phyloP scores from a whole-genome alignment of 2,329 filamentous ascomycete genomes.

The Aspergillus luchuensis region DNA sequence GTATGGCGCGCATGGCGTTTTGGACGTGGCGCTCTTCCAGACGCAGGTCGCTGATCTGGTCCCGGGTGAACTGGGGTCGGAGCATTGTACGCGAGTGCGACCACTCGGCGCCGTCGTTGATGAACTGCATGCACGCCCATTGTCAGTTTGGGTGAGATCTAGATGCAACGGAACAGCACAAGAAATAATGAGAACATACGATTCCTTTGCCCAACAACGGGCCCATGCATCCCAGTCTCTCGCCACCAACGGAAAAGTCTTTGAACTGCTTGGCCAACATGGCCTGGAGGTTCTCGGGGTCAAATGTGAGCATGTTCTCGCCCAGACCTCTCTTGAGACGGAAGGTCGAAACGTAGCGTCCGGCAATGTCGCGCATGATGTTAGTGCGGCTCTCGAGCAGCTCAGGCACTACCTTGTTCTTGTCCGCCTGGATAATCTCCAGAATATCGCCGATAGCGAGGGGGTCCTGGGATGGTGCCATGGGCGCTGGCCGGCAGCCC shows the following conservation, averaged over 20 bases:
- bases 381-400: constrained; percentile 24
- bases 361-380: constrained; percentile 24
- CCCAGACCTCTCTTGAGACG: constrained; percentile 24
- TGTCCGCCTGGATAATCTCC: constrained; percentile 32
- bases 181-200: constrained; percentile 28
- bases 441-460: constrained; percentile 24
- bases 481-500: too few species aligned
- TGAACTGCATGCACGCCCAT: constrained; percentile 39
- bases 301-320: constrained; percentile 33
- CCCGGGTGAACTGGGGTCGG: constrained; percentile 81
- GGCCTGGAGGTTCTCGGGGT: constrained; percentile 72
- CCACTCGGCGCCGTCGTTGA: constrained; percentile 77
- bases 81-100: constrained; percentile 77
- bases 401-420: constrained; percentile 26
- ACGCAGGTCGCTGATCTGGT: constrained; percentile 78
- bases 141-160: background rate
- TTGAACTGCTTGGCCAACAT: constrained; percentile 79
- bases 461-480: too few species aligned
- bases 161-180: fast-evolving
- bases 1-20: constrained; percentile 69
- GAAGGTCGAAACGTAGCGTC: constrained; percentile 30
- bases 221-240: constrained; percentile 65
- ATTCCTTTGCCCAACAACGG: constrained; percentile 50
- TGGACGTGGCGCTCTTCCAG: constrained; percentile 79
- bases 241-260: constrained; percentile 77